Base-by-base conservation (phyloP, 2,329 filamentous ascomycete species). In the Metarhizium robertsii region DNA sequence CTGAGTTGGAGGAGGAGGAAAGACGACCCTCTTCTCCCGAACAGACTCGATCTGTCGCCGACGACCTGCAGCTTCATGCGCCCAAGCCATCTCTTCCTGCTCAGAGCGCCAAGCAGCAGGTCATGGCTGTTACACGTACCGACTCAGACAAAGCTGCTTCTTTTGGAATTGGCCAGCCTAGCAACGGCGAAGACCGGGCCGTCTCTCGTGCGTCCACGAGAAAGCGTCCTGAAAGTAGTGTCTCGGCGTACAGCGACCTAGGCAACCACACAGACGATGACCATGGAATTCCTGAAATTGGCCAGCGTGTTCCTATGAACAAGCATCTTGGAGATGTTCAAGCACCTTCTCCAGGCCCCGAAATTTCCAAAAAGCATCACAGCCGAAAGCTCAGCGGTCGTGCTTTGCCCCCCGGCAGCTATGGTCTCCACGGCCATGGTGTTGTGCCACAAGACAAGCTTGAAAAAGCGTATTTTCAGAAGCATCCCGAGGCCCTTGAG, bases 251-350 rank as follows among this genome's bases (percentile, higher is more conserved):
- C 46, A 75, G 76, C 50, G 76, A 77, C 55, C 75, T 78, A 49
- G 71, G 71, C 25, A 63, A 65, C 45, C 73, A 85, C 60, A 66
- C 73, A 45, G 87, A 87, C 18, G 88, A 92, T 49, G 88, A 94
- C 60, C 85, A 91, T 55, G 92, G 92, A 25, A 96, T 96, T 63
- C 92, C 92, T 2, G 89, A 95, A 67, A 94, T 96, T 62, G 92
- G 92, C 50, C 84, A 89, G 65, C 87, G 92, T 66, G 92, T 99
- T 43, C 94, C 94, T 52, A 94, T 99, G 89, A 87, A 94, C 67
- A 88, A 86, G 53, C 84, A 94, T 68, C 89, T 94, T 47, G 94
- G 94, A 59, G 92, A 97, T 68, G 94, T 97, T 10, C 94, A 99
- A 73, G 94, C 94, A 14, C 94, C 94, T 2, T 94, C 92, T 2